Percentiles rank a stretch among this genome's conserved stretches.
phyloP scores from a whole-genome alignment of 31 red algal genomes.

The Asparagopsis taxiformis region DNA sequence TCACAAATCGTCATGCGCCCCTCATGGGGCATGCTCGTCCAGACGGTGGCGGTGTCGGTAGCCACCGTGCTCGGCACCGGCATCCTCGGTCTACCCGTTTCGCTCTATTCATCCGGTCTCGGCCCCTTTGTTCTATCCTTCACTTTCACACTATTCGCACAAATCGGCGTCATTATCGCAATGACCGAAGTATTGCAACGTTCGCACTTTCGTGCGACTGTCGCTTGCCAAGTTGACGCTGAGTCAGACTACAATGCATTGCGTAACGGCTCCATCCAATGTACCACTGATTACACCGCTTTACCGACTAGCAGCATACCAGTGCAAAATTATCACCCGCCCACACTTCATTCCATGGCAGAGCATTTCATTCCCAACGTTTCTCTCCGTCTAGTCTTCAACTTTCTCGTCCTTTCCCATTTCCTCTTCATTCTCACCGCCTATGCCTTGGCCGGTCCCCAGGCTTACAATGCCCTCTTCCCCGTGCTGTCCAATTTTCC shows the following conservation, averaged over 20 bases:
- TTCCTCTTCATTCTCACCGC: constrained; percentile 87
- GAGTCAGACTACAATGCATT: background rate
- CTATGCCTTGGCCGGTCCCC: constrained; percentile 89
- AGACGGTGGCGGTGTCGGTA: constrained; percentile 62
- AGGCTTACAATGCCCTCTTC: constrained; percentile 79
- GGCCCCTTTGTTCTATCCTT: constrained; percentile 73
- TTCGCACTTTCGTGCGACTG: constrained; percentile 20
- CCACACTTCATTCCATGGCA: constrained; percentile 72
- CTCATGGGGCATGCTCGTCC: constrained; percentile 11
- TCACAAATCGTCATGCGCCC: constrained; percentile 32
- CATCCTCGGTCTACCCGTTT: constrained; percentile 92
- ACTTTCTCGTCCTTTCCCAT: constrained; percentile 62
- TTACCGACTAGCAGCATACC: background rate
- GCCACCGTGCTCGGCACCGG: constrained; percentile 95
- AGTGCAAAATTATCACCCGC: background rate
- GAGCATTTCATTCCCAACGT: constrained; percentile 38
- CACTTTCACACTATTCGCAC: constrained; percentile 64
- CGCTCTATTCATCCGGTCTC: constrained; percentile 72
- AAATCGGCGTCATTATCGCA: constrained; percentile 60
- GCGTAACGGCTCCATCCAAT: background rate
- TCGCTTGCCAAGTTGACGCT: background rate
- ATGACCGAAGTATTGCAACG: constrained; percentile 88
- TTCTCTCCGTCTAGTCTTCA: constrained; percentile 53
- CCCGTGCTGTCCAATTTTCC: constrained; percentile 17
- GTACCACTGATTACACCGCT: background rate